Evolutionary conservation across 2,329 filamentous ascomycete species (phyloP).

Genomic region (Mycosphaerella sp.): DNA sequence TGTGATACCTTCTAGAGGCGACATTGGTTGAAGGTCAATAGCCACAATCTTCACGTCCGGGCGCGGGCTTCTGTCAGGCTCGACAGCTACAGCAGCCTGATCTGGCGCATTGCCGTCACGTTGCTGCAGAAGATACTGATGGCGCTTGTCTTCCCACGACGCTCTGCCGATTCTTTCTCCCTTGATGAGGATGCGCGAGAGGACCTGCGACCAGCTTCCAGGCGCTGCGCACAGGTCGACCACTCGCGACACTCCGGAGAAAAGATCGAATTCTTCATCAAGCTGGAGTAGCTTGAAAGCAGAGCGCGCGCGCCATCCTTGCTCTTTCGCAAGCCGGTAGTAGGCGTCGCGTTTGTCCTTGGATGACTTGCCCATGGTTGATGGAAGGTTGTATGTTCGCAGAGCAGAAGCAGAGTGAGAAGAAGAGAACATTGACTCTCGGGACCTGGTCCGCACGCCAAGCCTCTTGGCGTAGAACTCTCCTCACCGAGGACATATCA

Average conservation of each 20-base stretch:
- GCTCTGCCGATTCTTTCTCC: constrained; percentile 81
- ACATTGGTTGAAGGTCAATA: constrained; percentile 94
- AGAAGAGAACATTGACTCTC: too few species aligned
- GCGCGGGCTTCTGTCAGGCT: constrained; percentile 17
- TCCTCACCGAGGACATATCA: too few species aligned
- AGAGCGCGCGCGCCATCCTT: constrained; percentile 93
- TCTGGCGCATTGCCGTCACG: background rate
- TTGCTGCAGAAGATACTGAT: constrained; percentile 38
- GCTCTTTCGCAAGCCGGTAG: constrained; percentile 95
- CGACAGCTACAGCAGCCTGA: background rate
- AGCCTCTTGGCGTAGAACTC: too few species aligned
- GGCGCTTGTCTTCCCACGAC: constrained; percentile 81
- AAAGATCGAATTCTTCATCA: constrained; percentile 93
- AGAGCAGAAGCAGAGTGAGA: too few species aligned
- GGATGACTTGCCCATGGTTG: constrained; percentile 64
- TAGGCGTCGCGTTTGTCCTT: constrained; percentile 99
- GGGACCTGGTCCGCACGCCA: too few species aligned
- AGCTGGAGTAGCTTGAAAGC: constrained; percentile 97
- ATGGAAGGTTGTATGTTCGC: too few species aligned
- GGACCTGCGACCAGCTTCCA: constrained; percentile 94
- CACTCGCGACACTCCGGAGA: constrained; percentile 81
- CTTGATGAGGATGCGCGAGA: constrained; percentile 88
- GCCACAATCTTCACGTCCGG: constrained; percentile 81
- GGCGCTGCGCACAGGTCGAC: constrained; percentile 95
- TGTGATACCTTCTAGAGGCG: constrained; percentile 83